Base-by-base conservation (phyloP, 192 early-diverging fungal species). In the Podila clonocystis region DNA sequence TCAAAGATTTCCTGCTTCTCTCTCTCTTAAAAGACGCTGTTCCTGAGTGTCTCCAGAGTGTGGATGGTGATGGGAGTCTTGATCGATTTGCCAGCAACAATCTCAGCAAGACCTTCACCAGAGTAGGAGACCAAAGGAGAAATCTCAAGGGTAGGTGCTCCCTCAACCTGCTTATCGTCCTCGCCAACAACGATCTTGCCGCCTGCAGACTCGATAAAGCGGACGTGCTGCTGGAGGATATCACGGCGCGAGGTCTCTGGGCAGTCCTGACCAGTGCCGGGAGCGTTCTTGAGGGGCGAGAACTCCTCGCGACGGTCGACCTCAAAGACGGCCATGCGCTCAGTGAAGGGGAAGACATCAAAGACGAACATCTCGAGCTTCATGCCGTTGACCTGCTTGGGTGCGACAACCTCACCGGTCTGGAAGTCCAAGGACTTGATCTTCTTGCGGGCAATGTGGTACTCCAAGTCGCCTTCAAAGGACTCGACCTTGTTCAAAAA, bases 301-400 rank as follows among this genome's bases (percentile, higher is more conserved):
- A 99, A 99, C 86, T 99, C 97, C 62, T 99, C 98, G 31, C 89
- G 89, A 63, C 98, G 93, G 62, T 93, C 91, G 52, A 93, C 92
- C 78, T 99, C 97, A 41, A 99, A 88, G 38, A 98, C 96, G 34
- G 97, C 95, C 88, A 99, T 89, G 41, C 85, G 72, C 67, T 97
- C 83, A 30, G 93, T 92, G 74, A 91, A 96, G 29, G 98, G 97
- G 83, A 99, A 96, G 13, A 99, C 97, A 84, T 99, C 98, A 91
- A 99, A 99, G 52, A 99, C 97, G 84, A 99, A 99, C 74, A 96
- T 89, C 87, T 99, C 98, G n/a, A 99, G 90, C 86, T 99, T 99
- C 91, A 99, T 97, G 60, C 97, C 98, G 75, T 97, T 98, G 82
- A 92, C 91, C 70, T 91, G 90, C 50, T 85, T 89, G 26, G 98